Conservation (phyloP, 2,329 filamentous ascomycete genomes). For the Exophiala alcalophila region DNA sequence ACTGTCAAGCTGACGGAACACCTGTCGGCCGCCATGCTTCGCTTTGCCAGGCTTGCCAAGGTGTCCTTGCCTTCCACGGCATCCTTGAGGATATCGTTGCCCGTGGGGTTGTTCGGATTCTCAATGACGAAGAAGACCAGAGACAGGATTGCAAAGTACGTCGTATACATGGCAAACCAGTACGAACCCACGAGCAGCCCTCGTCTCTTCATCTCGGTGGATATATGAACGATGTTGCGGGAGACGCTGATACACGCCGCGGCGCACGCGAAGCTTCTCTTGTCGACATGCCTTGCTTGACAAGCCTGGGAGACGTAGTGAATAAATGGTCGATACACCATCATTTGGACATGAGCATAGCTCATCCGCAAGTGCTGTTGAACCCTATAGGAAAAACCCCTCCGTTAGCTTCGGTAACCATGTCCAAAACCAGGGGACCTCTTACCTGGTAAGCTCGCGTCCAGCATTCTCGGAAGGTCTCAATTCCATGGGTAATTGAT, state of each 20-base stretch:
- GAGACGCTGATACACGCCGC: conserved; percentile 65
- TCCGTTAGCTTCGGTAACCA: conserved; percentile 16
- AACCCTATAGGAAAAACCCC: conserved; percentile 49
- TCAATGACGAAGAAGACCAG: conserved; percentile 63
- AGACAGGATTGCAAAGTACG: conserved; percentile 64
- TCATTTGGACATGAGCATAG: conserved; percentile 62
- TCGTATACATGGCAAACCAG: conserved; percentile 68
- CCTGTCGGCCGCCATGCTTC: conserved; percentile 83
- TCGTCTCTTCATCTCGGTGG: conserved; percentile 61
- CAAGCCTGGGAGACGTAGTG: conserved; percentile 59
- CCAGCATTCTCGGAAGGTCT: conserved; percentile 75
- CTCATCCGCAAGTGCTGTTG: conserved; percentile 62
- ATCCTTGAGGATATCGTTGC: conserved; percentile 77
- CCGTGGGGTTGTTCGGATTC: conserved; percentile 59
- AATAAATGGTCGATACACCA: conserved; percentile 64
- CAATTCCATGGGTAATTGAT: conserved; percentile 68
- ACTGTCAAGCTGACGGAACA: conserved; percentile 77
- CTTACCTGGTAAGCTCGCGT: conserved; percentile 72
- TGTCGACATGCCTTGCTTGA: conserved; percentile 53
- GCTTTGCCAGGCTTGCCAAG: conserved; percentile 72
- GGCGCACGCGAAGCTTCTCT: conserved; percentile 63
- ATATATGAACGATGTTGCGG: conserved; percentile 65
- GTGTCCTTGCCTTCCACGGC: conserved; percentile 81
- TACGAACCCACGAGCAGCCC: conserved; percentile 61
- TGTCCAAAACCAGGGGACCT: conserved; percentile 29